Evolutionary conservation across 163 green algal genomes (phyloP).

Genomic region (Scenedesmus sp.): DNA sequence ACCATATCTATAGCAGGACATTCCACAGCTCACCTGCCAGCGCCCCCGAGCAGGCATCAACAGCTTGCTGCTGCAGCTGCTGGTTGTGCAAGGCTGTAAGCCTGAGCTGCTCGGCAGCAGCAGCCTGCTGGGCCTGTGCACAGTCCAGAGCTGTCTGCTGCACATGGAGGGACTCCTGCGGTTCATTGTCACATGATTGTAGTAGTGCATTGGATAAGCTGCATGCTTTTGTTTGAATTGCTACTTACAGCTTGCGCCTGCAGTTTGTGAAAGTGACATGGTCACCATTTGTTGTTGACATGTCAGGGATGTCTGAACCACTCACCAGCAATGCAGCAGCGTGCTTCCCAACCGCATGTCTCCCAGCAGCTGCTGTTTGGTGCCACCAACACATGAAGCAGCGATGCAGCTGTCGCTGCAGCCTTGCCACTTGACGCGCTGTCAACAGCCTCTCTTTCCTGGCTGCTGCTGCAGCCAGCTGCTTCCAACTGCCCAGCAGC

Average conservation of each 20-base stretch:
- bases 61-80: slow-evolving; percentile 5
- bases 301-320: not conserved
- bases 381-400: not conserved
- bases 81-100: slow-evolving; percentile 6
- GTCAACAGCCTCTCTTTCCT: not conserved
- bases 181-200: not conserved
- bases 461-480: not conserved
- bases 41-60: not conserved
- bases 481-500: not conserved
- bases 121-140: not conserved
- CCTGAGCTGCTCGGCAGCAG: slow-evolving; percentile 18
- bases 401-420: not conserved
- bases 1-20: not conserved
- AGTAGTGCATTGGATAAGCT: not conserved
- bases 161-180: not conserved
- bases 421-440: not conserved
- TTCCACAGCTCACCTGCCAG: not conserved
- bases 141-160: not conserved
- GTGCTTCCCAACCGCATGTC: not conserved
- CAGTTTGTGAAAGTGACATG: not conserved
- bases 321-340: slow-evolving; percentile 1
- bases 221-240: not conserved
- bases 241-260: not conserved
- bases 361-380: not conserved
- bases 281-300: not conserved